These are phyloP conservation scores for Aureobasidium zeae DNA, from an alignment of 2,329 filamentous ascomycete species.

Conservation along the genomic window DNA sequence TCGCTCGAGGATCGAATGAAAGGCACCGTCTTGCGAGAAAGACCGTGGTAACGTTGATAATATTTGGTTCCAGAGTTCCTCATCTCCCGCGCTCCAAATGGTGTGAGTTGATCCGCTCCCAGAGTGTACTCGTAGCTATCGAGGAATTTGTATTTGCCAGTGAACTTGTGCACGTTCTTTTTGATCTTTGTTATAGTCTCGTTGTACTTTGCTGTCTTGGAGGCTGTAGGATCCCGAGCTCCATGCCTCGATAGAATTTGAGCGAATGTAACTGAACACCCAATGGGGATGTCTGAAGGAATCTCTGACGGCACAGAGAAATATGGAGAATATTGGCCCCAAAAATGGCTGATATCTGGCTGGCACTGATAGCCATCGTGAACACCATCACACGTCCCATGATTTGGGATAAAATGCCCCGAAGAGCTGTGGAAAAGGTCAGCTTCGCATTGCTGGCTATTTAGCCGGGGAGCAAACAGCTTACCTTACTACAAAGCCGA, in stretches of 20 bases:
- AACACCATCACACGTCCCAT: conserved; percentile 15
- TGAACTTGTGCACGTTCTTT: conserved; percentile 33
- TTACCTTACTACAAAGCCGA: conserved; percentile 10
- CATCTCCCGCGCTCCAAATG: conserved; percentile 60
- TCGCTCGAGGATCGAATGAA: conserved; percentile 66
- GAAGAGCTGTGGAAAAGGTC: conserved; percentile 12
- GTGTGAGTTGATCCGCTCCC: conserved; percentile 58
- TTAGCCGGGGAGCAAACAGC: background rate
- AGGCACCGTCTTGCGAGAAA: conserved; percentile 51
- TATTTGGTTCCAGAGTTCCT: conserved; percentile 67
- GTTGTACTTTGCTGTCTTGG: conserved; percentile 57
- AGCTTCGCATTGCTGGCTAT: background rate
- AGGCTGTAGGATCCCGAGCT: conserved; percentile 64
- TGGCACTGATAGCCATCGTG: conserved; percentile 53
- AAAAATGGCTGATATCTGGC: conserved; percentile 53
- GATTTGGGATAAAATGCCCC: conserved; percentile 8
- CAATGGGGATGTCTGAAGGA: conserved; percentile 48
- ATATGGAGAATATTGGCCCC: conserved; percentile 85
- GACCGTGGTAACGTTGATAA: conserved; percentile 59
- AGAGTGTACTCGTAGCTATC: conserved; percentile 61
- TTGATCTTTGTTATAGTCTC: conserved; percentile 59
- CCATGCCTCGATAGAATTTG: conserved; percentile 79
- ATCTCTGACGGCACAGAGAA: conserved; percentile 65
- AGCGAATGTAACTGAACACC: conserved; percentile 70
- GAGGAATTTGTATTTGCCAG: conserved; percentile 58